A percentile compares a stretch with the other conserved stretches of the same genome.
These are phyloP conservation scores for Diaporthe nobilis DNA, from an alignment of 2,329 filamentous ascomycete species.

Conservation along the genomic window DNA sequence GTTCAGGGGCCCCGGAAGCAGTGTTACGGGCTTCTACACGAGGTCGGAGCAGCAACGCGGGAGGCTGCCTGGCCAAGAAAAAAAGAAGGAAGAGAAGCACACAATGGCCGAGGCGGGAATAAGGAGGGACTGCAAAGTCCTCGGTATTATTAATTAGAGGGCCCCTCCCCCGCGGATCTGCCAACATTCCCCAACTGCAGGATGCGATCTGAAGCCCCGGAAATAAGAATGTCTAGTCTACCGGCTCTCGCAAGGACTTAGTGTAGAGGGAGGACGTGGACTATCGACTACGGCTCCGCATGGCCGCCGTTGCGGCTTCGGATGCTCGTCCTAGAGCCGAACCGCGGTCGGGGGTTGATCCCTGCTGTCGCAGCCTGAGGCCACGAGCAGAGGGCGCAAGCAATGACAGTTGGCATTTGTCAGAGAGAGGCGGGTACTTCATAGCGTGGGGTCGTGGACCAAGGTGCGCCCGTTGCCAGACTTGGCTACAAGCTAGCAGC, in stretches of 20 bases:
- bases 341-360: conserved; percentile 18
- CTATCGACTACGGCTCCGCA: neutral
- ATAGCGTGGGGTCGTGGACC: neutral
- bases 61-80: conserved; percentile 1
- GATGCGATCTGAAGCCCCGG: conserved; percentile 5
- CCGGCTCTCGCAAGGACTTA: neutral
- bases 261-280: neutral
- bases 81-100: neutral
- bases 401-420: conserved; percentile 10
- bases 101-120: conserved; percentile 2
- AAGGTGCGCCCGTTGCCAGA: neutral
- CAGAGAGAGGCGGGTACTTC: neutral
- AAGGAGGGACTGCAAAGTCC: neutral
- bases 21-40: too few relatives aligned
- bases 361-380: neutral
- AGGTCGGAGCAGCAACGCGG: neutral
- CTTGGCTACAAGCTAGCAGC: conserved; percentile 3
- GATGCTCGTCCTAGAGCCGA: conserved; percentile 9
- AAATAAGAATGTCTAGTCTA: conserved; percentile 9
- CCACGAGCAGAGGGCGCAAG: neutral
- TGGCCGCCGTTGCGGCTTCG: conserved; percentile 18
- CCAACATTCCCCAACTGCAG: conserved; percentile 20
- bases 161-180: conserved; percentile 12
- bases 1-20: neutral
- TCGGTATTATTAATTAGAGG: conserved; percentile 2